phyloP scores from a whole-genome alignment of 169 alveolate species.

The Eimeria mitis region DNA sequence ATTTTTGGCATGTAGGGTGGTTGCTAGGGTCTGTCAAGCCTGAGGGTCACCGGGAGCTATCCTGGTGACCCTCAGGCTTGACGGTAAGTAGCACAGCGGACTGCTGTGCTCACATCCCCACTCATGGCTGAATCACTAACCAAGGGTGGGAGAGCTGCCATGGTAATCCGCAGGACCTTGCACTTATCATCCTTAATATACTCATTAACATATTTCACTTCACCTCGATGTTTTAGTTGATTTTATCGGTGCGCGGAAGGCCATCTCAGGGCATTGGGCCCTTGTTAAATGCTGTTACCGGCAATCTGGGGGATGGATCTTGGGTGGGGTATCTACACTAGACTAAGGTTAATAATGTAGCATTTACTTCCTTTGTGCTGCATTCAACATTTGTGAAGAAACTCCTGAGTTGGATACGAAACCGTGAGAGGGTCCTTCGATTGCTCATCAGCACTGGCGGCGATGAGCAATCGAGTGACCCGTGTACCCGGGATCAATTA shows the following conservation, averaged over 20 bases:
- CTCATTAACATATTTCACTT: neutral
- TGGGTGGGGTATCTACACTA: neutral
- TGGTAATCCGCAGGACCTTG: neutral
- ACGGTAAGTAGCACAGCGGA: too few species aligned
- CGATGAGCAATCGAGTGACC: neutral
- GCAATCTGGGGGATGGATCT: neutral
- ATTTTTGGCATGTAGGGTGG: neutral
- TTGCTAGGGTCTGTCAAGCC: neutral
- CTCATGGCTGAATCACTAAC: too few species aligned
- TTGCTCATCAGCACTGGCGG: neutral
- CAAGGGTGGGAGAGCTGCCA: too few species aligned
- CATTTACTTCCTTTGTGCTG: neutral
- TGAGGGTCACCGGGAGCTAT: neutral
- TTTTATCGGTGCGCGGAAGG: neutral
- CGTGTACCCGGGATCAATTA: neutral
- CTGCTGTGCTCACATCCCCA: too few species aligned
- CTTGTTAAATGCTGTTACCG: neutral
- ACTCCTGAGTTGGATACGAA: neutral
- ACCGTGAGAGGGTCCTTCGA: neutral
- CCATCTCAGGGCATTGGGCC: neutral
- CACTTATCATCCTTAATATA: neutral
- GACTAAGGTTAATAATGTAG: neutral
- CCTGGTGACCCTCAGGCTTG: too few species aligned
- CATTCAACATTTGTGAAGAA: neutral
- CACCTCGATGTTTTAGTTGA: neutral